Evolutionary conservation across 805 yeast species (phyloP).

Genomic region (Candida nitratophila): DNA sequence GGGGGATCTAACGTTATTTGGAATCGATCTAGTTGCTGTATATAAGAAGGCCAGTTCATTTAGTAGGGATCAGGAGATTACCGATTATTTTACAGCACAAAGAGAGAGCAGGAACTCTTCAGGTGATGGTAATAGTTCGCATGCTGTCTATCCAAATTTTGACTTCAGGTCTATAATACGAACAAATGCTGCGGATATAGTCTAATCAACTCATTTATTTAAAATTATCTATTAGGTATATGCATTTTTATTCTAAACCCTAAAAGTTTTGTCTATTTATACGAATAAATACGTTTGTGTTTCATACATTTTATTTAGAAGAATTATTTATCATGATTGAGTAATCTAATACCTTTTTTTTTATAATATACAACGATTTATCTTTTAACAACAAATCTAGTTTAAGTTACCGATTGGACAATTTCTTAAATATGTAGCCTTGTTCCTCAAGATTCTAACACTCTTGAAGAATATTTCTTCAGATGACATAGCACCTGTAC

Average conservation of each 20-base stretch:
- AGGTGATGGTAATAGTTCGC: too few species aligned
- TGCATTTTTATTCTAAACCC: too few species aligned
- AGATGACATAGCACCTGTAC: conserved; percentile 95
- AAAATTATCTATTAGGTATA: too few species aligned
- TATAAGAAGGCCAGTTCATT: conserved; percentile 17
- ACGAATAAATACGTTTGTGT: too few species aligned
- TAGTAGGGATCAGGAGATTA: conserved; percentile 7
- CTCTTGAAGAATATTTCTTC: conserved; percentile 93
- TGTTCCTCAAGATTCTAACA: conserved; percentile 76
- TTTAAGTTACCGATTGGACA: conserved; percentile 58
- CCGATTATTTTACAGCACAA: conserved; percentile 2
- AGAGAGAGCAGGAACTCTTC: too few species aligned
- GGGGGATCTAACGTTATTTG: conserved; percentile 31
- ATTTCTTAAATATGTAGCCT: conserved; percentile 70
- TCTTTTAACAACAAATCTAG: conserved; percentile 24
- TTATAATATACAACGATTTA: conserved; percentile 10
- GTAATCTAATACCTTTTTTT: background rate
- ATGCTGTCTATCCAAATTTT: too few species aligned
- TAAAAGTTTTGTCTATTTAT: too few species aligned
- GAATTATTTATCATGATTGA: background rate
- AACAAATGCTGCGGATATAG: too few species aligned
- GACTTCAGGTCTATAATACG: too few species aligned
- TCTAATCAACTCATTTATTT: too few species aligned
- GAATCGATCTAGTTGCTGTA: conserved; percentile 26
- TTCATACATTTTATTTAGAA: too few species aligned